Evolutionary conservation across 305 asterid genomes (phyloP), one percentile per base, ranked within the genome.

Genomic region (Fraxinus baroniana): DNA sequence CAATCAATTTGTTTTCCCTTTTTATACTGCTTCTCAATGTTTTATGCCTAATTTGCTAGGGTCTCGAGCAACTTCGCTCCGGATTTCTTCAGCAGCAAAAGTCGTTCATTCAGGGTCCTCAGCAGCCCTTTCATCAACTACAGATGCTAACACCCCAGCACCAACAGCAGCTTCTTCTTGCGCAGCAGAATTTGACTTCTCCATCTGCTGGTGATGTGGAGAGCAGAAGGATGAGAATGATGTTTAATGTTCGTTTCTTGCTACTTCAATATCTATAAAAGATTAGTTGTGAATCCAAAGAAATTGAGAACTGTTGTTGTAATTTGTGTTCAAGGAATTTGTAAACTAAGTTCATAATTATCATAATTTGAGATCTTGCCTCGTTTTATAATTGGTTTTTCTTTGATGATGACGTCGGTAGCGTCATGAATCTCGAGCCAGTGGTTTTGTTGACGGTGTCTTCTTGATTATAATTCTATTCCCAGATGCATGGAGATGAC

Each of bases 121-220:
- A 95, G 26, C 26, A 24, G 87, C 96, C 98, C 33, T 93, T 91
- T 84, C 98, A 90, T 90, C 98, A 93, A 81, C 86, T 95, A 49
- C 98, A 93, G 89, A 93, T 97, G 97, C 86, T 97, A 39, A 83
- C 99, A 78, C 97, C 97, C 41, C 99, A 97, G 92, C 98, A 96
- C 84, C 99, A 96, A 78, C 99, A 95, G 81, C 99, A 97, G 84
- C 96, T 97, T 64, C 86, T 97, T 93, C 88, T 97, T 68, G 98
- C 98, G 2, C 99, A 95, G 82, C 99, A 97, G 86, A 94, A 86
- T 84, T 71, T 95, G 87, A 88, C 96, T n/a, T 95, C 98, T n/a
- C 92, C 97, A 20, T 92, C 98, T 68, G 92, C 93, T 49, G 89
- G 77, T 83, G 98, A 97, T 46, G 84, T 88, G 13, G 99, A 97